These are phyloP conservation scores for Magnaporthiopsis poae DNA, from an alignment of 2,329 filamentous ascomycete genomes.

Conservation along the genomic window DNA sequence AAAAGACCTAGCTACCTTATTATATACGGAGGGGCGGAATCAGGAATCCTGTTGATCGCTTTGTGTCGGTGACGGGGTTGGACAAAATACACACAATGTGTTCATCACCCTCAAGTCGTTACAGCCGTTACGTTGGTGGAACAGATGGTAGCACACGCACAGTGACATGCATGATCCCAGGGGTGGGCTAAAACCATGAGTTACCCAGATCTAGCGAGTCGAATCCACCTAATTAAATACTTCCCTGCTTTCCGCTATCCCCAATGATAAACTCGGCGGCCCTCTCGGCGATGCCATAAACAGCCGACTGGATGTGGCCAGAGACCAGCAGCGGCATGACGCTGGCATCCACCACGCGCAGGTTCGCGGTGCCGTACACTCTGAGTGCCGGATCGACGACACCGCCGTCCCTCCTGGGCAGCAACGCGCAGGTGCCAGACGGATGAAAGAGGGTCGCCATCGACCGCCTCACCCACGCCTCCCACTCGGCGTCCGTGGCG, in stretches of 20 bases:
- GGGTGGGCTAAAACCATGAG: no score
- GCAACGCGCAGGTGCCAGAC: constrained; percentile 36
- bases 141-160: no score
- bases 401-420: constrained; percentile 33
- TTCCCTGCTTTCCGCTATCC: neutral
- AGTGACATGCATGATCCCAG: no score
- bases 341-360: constrained; percentile 40
- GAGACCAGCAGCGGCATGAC: constrained; percentile 38
- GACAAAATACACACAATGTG: no score
- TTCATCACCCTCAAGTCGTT: no score
- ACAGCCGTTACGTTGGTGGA: no score
- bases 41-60: no score
- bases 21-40: no score
- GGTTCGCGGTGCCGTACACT: constrained; percentile 37
- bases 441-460: constrained; percentile 27
- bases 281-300: constrained; percentile 45
- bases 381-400: constrained; percentile 33
- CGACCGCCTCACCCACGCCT: constrained; percentile 1
- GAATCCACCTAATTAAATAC: neutral
- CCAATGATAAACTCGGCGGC: constrained; percentile 20
- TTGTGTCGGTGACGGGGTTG: no score
- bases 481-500: constrained; percentile 15
- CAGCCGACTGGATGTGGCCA: constrained; percentile 39
- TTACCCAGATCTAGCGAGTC: no score
- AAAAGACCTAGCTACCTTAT: no score